Evolutionary conservation across 805 yeast genomes (phyloP), one percentile per base, ranked within the genome.

Genomic region (Barnettozyma siamensis): DNA sequence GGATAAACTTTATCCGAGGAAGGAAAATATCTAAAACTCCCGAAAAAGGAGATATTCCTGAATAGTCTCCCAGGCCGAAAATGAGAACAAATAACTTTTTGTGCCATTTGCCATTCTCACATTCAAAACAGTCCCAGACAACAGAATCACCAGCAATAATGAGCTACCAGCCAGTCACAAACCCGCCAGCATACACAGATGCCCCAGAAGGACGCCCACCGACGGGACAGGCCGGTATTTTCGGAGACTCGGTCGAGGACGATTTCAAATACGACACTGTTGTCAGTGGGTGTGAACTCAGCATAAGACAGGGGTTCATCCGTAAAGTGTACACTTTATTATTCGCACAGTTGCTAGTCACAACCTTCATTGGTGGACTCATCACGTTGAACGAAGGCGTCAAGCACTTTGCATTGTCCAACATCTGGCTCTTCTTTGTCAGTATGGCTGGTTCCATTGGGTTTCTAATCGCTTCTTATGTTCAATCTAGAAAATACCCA

Each of bases 241-340:
- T 41, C n/a, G 41, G 41, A 3, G 46, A 47, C 16, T 44, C 53
- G 47, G 55, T 74, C 35, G 81, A 83, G 4, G 84, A 87, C 51
- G 95, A 86, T 62, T 88, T 87, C 75, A 88, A 87, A 59, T 86
- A 81, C 61, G 76, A 83, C 28, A 83, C 83, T 7, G 73, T 75
- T 39, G 94, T 88, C 19, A 76, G 88, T 4, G 79, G 83, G 26
- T 86, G 95, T 62, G 85, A 83, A 44, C 65, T 85, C 38, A 77
- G 83, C 13, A 70, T 88, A 31, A 76, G 96, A 51, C 84, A 82
- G 49, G 72, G 79, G 59, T 88, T 88, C 53, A 66, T 85, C 50
- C 73, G 88, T 44, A 84, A 83, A 56, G 96, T 88, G 8, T 88
- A 87, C 62, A 67, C 87, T 6, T 69, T 88, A 35, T 69, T 88